phyloP scores from a whole-genome alignment of 108 stramenopile species.

The Chaetoceros muelleri region DNA sequence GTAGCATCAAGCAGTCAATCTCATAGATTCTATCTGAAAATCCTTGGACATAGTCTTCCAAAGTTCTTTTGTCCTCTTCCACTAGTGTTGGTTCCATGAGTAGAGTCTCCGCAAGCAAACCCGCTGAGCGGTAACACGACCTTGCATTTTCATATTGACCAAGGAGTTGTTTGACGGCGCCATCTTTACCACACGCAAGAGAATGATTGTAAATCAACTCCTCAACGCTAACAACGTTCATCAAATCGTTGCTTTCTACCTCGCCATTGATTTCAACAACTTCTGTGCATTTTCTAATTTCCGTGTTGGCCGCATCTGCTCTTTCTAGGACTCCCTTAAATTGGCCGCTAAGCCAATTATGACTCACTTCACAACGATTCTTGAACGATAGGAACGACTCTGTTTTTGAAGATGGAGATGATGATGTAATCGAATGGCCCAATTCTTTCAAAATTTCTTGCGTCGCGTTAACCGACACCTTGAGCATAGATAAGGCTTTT shows the following conservation, averaged over 20 bases:
- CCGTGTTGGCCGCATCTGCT: conserved; percentile 65
- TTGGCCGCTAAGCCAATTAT: conserved; percentile 60
- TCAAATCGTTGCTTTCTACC: not conserved
- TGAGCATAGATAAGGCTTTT: conserved; percentile 75
- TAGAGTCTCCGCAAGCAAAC: conserved; percentile 72
- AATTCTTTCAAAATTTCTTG: conserved; percentile 57
- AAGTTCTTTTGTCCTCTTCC: conserved; percentile 47
- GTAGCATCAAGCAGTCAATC: conserved; percentile 56
- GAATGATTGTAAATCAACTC: conserved; percentile 83
- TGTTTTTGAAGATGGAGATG: conserved; percentile 8
- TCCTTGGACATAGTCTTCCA: conserved; percentile 75
- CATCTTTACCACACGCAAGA: conserved; percentile 70
- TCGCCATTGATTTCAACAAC: conserved; percentile 2
- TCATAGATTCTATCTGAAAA: conserved; percentile 77
- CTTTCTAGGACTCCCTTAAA: conserved; percentile 77
- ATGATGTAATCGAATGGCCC: conserved; percentile 21
- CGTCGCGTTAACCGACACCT: conserved; percentile 57
- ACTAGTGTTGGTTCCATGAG: conserved; percentile 76
- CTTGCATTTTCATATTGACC: conserved; percentile 75
- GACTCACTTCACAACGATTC: conserved; percentile 58
- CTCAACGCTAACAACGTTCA: conserved; percentile 32
- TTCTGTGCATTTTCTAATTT: conserved; percentile 43
- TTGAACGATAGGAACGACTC: conserved; percentile 38
- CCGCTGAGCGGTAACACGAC: conserved; percentile 74
- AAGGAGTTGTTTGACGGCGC: conserved; percentile 74